Evolutionary conservation across 345 rosid species (phyloP), one percentile per base, ranked within the genome.

Genomic region (Pugionium dolabratum): DNA sequence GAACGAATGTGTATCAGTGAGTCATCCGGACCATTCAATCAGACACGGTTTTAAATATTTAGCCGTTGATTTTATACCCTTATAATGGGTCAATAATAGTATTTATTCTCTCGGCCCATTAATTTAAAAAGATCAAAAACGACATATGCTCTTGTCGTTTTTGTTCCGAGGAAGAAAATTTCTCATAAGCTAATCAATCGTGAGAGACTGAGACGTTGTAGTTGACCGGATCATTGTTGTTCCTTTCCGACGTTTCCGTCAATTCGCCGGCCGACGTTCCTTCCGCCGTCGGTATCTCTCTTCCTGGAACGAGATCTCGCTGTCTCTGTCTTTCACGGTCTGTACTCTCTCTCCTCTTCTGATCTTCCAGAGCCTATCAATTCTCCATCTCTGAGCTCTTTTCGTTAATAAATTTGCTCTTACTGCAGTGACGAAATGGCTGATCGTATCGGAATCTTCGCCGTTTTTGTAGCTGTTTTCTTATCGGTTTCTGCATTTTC

Each of bases 341-440:
- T 3, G 59, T 49, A 32, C 18, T 10, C 6, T 52, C 52, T 36
- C 3, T 57, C 27, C 9, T 70, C 32, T 60, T n/a, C 50, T 31
- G 64, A 63, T 71, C 42, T 47, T 54, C 8, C 2, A 25, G 35
- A 62, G 44, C 47, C 4, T 40, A 39, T 11, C 53, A 48, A 47
- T 47, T 47, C 25, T 9, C 9, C 29, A 63, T 63, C 44, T 63
- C 58, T 4, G 64, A 71, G 64, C 59, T 54, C 37, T 62, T 55
- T 46, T 8, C 18, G 49, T 46, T 54, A 9, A 63, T 55, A 39
- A n/a, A n/a, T 56, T 63, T 9, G 56, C 44, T 55, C 9, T 55
- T n/a, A 32, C 2, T 64, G 59, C 66, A 57, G 76, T 50, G 71
- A 72, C 62, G 62, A 76, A 67, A 84, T 82, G 95, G 86, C 74